phyloP scores from a whole-genome alignment of 2,329 filamentous ascomycete species.

The Aspergillaceae sp. region DNA sequence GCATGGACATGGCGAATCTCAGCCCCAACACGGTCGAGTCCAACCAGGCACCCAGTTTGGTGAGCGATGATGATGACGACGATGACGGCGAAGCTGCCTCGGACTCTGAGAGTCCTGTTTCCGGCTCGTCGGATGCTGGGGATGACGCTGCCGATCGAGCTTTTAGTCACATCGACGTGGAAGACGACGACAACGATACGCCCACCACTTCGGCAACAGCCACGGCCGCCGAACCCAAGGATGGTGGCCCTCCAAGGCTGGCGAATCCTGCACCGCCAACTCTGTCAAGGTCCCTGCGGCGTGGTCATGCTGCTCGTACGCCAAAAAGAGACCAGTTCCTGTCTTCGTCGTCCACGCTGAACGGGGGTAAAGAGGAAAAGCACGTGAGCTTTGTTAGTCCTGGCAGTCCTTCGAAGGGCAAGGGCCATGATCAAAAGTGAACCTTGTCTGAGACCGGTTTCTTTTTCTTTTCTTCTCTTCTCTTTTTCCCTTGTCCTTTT shows the following conservation, averaged over 20 bases:
- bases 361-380: conserved; percentile 25
- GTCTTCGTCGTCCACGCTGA: conserved; percentile 18
- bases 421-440: conserved; percentile 18
- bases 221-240: conserved; percentile 24
- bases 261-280: conserved; percentile 17
- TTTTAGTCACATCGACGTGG: conserved; percentile 38
- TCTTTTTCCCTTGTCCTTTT: not conserved
- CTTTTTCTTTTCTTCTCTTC: conserved; percentile 2
- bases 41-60: conserved; percentile 69
- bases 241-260: conserved; percentile 19
- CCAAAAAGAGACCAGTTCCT: conserved; percentile 20
- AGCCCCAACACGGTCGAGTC: conserved; percentile 62
- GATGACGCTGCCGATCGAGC: conserved; percentile 48
- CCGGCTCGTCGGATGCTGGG: conserved; percentile 39
- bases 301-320: conserved; percentile 8
- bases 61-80: conserved; percentile 66
- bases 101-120: conserved; percentile 52
- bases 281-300: conserved; percentile 24
- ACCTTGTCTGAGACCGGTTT: not conserved
- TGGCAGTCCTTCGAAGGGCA: conserved; percentile 19
- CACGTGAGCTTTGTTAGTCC: conserved; percentile 31
- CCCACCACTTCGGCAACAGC: conserved; percentile 18
- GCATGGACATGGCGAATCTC: conserved; percentile 43
- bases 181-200: conserved; percentile 36
- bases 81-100: conserved; percentile 54